Evolutionary conservation across 257 asterid genomes (phyloP).

Genomic region (Echium plantagineum): DNA sequence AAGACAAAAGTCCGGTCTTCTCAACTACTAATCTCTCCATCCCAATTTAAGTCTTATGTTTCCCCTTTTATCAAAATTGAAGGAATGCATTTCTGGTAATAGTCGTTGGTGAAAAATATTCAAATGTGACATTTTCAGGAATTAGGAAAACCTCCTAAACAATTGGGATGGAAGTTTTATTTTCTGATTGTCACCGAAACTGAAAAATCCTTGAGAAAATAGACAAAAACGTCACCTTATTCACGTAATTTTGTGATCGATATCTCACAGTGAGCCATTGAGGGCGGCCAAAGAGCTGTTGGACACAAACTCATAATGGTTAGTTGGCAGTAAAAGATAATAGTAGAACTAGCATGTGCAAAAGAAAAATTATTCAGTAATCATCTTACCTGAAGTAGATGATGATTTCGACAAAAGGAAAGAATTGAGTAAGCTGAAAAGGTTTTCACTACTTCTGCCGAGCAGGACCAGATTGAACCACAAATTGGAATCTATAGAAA

Average conservation of each 20-base stretch:
- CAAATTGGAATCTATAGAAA: slow-evolving; percentile 66
- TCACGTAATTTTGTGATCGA: slow-evolving; percentile 62
- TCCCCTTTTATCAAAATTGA: no score
- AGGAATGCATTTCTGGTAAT: no score
- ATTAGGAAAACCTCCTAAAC: neutral
- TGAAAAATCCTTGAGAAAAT: neutral
- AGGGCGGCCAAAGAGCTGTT: slow-evolving; percentile 79
- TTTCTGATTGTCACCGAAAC: neutral
- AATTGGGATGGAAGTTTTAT: neutral
- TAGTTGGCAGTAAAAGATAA: neutral
- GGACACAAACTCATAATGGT: neutral
- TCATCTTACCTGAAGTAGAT: slow-evolving; percentile 67
- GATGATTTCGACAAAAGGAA: slow-evolving; percentile 86
- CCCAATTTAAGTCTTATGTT: neutral
- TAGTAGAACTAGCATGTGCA: neutral
- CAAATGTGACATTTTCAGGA: no score
- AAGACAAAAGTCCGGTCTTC: no score
- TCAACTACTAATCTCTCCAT: neutral
- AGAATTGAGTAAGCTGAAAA: slow-evolving; percentile 88
- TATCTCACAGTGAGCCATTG: slow-evolving; percentile 84
- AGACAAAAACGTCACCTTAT: slow-evolving; percentile 25
- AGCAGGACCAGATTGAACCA: slow-evolving; percentile 94
- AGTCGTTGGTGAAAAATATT: no score
- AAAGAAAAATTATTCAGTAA: neutral
- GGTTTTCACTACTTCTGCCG: slow-evolving; percentile 65